Percentiles rank a stretch among this genome's conserved stretches.
Conservation (phyloP, 371 early-diverging fungal species). For the Capniomyces stellatus region DNA sequence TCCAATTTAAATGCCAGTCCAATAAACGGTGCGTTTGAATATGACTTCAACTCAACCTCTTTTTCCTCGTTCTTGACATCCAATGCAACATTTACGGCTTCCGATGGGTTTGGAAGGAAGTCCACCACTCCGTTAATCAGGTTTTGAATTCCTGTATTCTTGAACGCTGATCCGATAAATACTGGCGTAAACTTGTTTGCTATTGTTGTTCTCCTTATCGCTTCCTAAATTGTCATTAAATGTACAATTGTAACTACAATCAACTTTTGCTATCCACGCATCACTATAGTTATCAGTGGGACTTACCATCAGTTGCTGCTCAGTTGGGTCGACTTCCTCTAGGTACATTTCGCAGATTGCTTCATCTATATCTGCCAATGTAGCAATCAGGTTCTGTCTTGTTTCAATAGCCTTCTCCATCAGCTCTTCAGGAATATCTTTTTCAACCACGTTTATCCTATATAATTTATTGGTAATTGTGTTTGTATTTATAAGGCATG, state of each 20-base stretch:
- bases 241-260: no score
- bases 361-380: conserved; percentile 74
- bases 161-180: conserved; percentile 75
- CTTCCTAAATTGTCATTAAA: no score
- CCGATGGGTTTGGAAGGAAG: conserved; percentile 60
- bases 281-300: no score
- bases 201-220: conserved; percentile 65
- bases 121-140: conserved; percentile 52
- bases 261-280: no score
- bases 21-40: conserved; percentile 55
- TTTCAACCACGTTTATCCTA: conserved; percentile 9
- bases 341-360: conserved; percentile 67
- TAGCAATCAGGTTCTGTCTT: conserved; percentile 59
- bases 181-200: conserved; percentile 65
- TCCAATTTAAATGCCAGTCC: conserved; percentile 91
- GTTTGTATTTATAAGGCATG: no score
- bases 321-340: conserved; percentile 50
- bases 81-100: conserved; percentile 56
- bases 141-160: conserved; percentile 66
- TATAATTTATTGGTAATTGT: no score
- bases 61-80: conserved; percentile 47
- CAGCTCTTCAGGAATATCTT: conserved; percentile 58
- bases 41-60: conserved; percentile 21
- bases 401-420: conserved; percentile 49
- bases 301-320: conserved; percentile 34